Evolutionary conservation across 208 protist genomes (phyloP).

Genomic region (Trypanosoma congolense): DNA sequence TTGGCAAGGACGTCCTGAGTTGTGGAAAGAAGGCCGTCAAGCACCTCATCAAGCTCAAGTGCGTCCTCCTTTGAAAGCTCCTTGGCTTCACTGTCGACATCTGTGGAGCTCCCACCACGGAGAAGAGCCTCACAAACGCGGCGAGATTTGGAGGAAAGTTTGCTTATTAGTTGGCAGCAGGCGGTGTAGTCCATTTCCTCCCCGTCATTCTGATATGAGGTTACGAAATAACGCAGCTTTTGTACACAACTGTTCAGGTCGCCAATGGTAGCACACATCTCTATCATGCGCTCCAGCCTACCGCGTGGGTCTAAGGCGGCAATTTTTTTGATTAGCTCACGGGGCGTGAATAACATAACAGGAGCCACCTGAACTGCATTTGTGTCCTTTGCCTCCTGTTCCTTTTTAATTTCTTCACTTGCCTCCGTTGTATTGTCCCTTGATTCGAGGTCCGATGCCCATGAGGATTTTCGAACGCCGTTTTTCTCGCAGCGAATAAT

Average conservation of each 20-base stretch:
- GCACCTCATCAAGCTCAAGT: slow-evolving; percentile 22
- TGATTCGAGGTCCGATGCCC: slow-evolving; percentile 25
- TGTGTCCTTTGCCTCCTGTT: not conserved
- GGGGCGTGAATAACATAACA: slow-evolving; percentile 46
- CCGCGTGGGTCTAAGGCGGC: slow-evolving; percentile 47
- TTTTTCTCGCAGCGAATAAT: slow-evolving; percentile 77
- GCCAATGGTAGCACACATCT: slow-evolving; percentile 35
- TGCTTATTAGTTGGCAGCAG: slow-evolving; percentile 69
- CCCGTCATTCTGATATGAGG: slow-evolving; percentile 5
- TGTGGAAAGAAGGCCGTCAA: slow-evolving; percentile 24
- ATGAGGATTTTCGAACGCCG: slow-evolving; percentile 51
- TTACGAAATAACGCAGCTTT: slow-evolving; percentile 26
- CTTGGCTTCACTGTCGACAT: not conserved
- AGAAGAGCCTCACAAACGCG: slow-evolving; percentile 31
- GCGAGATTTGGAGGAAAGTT: slow-evolving; percentile 75
- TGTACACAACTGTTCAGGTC: slow-evolving; percentile 45
- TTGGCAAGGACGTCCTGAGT: slow-evolving; percentile 27
- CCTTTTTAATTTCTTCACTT: not conserved
- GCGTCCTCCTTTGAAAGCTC: slow-evolving; percentile 34
- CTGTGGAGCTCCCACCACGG: not conserved
- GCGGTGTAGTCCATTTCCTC: slow-evolving; percentile 38
- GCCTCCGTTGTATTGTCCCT: not conserved
- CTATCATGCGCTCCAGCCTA: slow-evolving; percentile 65
- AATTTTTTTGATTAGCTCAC: slow-evolving; percentile 60
- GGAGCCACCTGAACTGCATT: slow-evolving; percentile 17